Conservation (phyloP, 768 basidiomycete species). For the Kwoniella newhampshirensis region DNA sequence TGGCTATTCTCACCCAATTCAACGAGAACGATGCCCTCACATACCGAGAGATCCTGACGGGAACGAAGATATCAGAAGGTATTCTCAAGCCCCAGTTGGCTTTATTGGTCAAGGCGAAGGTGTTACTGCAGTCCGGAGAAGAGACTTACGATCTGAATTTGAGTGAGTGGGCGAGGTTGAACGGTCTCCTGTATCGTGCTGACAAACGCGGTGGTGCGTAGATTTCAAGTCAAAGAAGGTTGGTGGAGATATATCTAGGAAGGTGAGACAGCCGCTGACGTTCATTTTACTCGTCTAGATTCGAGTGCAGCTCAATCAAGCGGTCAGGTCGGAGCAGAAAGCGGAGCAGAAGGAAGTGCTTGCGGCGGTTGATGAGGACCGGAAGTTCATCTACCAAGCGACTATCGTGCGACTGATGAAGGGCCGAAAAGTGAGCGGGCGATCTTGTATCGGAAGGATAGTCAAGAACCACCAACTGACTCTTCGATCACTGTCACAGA, state of each 20-base stretch:
- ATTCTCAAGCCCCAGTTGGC: slow-evolving; percentile 62
- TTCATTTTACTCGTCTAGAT: slow-evolving; percentile 55
- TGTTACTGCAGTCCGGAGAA: slow-evolving; percentile 80
- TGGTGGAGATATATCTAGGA: not conserved
- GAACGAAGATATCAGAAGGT: slow-evolving; percentile 63
- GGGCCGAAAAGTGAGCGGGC: slow-evolving; percentile 50
- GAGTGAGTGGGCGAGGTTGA: slow-evolving; percentile 54
- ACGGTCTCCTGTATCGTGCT: not conserved
- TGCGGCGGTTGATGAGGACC: slow-evolving; percentile 93
- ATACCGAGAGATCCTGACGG: slow-evolving; percentile 71
- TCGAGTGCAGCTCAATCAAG: slow-evolving; percentile 82
- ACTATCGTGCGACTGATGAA: slow-evolving; percentile 73
- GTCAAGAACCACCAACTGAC: not conserved
- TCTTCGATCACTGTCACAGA: slow-evolving; percentile 30
- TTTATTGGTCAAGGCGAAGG: slow-evolving; percentile 80
- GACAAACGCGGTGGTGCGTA: slow-evolving; percentile 42
- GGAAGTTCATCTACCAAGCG: slow-evolving; percentile 93
- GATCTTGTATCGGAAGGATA: too few species aligned
- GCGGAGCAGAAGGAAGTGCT: slow-evolving; percentile 83
- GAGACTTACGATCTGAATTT: slow-evolving; percentile 93
- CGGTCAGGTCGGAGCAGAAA: slow-evolving; percentile 92
- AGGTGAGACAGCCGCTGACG: not conserved
- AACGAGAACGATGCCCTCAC: slow-evolving; percentile 86
- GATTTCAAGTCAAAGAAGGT: slow-evolving; percentile 86
- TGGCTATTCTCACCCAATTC: slow-evolving; percentile 90